Percentiles rank a stretch among this genome's conserved stretches.
phyloP scores from a whole-genome alignment of 2,329 filamentous ascomycete genomes.

The Fusarium nodosum region DNA sequence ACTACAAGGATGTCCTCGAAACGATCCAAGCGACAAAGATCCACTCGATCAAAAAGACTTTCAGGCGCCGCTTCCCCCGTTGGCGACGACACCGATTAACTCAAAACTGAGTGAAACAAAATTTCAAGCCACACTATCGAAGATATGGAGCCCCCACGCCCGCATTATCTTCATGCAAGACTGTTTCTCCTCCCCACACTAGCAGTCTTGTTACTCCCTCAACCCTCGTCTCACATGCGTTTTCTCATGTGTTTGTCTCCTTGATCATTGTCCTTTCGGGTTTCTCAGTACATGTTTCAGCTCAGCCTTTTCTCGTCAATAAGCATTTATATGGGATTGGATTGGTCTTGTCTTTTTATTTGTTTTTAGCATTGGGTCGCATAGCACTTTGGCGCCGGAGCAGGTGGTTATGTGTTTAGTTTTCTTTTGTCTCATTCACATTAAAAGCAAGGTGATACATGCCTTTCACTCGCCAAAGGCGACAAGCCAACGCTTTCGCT shows the following conservation, averaged over 20 bases:
- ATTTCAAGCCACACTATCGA: slow-evolving; percentile 24
- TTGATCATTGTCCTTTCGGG: slow-evolving; percentile 26
- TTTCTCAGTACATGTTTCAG: slow-evolving; percentile 34
- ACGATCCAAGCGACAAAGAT: slow-evolving; percentile 50
- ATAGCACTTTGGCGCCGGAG: slow-evolving; percentile 47
- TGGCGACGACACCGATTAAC: slow-evolving; percentile 56
- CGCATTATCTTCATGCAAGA: slow-evolving; percentile 27
- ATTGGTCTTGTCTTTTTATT: slow-evolving; percentile 25
- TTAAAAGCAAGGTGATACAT: slow-evolving; percentile 36
- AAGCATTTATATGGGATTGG: slow-evolving; percentile 46
- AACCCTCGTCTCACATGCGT: slow-evolving; percentile 21
- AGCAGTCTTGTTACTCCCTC: slow-evolving; percentile 15
- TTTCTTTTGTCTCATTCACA: slow-evolving; percentile 31
- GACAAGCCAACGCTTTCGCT: slow-evolving; percentile 32
- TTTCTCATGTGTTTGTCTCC: slow-evolving; percentile 10
- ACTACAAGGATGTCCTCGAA: slow-evolving; percentile 51
- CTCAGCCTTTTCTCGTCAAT: slow-evolving; percentile 39
- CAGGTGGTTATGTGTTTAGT: slow-evolving; percentile 37
- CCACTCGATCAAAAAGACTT: slow-evolving; percentile 50
- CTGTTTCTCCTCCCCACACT: slow-evolving; percentile 19
- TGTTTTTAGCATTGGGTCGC: slow-evolving; percentile 44
- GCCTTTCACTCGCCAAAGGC: slow-evolving; percentile 31
- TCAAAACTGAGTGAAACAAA: slow-evolving; percentile 26
- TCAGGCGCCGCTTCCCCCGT: slow-evolving; percentile 55
- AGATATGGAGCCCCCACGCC: slow-evolving; percentile 24